Evolutionary conservation across 108 stramenopile species (phyloP).

Genomic region (Skeletonema marinoi): DNA sequence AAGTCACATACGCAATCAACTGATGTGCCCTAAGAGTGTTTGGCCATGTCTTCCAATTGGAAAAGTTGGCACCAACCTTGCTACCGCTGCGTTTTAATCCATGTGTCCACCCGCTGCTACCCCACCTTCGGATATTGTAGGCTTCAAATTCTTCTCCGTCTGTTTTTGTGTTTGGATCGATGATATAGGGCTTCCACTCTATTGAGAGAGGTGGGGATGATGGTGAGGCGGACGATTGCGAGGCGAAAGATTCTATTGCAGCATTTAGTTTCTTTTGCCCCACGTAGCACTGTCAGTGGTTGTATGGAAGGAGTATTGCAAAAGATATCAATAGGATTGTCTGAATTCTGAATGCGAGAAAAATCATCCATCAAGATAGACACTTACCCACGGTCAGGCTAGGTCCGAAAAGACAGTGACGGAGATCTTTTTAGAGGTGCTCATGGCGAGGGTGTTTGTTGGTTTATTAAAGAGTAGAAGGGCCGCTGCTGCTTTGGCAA

Average conservation of each 20-base stretch:
- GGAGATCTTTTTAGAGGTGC: constrained; percentile 10
- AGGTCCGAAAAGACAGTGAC: constrained; percentile 69
- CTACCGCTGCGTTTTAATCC: constrained; percentile 58
- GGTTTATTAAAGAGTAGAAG: neutral
- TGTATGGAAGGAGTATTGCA: too few relatives aligned
- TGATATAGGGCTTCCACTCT: constrained; percentile 81
- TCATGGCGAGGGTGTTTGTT: neutral
- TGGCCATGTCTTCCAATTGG: constrained; percentile 79
- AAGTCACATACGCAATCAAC: constrained; percentile 46
- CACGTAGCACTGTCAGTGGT: constrained; percentile 48
- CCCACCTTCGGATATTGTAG: constrained; percentile 77
- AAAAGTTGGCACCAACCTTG: constrained; percentile 70
- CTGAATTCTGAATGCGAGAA: too few relatives aligned
- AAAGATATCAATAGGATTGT: too few relatives aligned
- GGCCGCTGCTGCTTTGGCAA: neutral
- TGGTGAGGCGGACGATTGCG: constrained; percentile 7
- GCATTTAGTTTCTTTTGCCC: constrained; percentile 67
- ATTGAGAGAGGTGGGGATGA: constrained; percentile 39
- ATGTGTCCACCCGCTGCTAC: constrained; percentile 68
- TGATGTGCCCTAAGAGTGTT: constrained; percentile 76
- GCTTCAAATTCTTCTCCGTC: constrained; percentile 71
- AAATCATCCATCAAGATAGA: too few relatives aligned
- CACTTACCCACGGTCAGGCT: constrained; percentile 75
- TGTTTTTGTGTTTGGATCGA: constrained; percentile 64
- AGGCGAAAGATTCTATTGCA: constrained; percentile 52